phyloP scores from a whole-genome alignment of 305 asterid species.

The Rubia balearica region DNA sequence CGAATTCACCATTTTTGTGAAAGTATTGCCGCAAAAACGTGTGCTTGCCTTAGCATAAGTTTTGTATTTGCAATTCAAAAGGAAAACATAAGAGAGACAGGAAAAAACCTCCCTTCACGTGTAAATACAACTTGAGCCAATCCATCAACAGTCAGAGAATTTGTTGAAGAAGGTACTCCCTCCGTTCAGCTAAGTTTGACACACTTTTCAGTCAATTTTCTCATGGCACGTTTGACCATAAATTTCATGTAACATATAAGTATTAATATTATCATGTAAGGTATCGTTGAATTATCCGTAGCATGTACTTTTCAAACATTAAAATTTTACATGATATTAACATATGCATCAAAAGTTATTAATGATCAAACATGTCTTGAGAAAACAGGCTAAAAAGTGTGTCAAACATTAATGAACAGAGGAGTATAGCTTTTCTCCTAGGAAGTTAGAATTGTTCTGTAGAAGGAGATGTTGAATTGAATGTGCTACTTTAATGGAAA shows the following conservation, averaged over 20 bases:
- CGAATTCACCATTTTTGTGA: not conserved
- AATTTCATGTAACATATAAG: too few species aligned
- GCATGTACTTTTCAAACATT: too few species aligned
- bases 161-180: conserved; percentile 14
- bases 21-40: not conserved
- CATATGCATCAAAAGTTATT: too few species aligned
- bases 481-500: not conserved
- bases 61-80: not conserved
- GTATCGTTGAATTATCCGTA: too few species aligned
- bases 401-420: too few species aligned
- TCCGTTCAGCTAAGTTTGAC: too few species aligned
- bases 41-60: not conserved
- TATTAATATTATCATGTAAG: too few species aligned
- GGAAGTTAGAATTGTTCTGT: not conserved
- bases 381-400: too few species aligned
- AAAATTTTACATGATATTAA: too few species aligned
- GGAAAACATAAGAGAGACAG: not conserved
- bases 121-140: not conserved
- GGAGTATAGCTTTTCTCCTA: not conserved
- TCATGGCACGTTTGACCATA: too few species aligned
- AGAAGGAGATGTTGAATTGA: not conserved
- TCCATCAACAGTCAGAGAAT: conserved; percentile 11
- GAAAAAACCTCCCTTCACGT: not conserved
- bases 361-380: too few species aligned
- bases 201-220: too few species aligned